Base-by-base conservation (phyloP, 148 eudicot species). In the Cornus suecica region DNA sequence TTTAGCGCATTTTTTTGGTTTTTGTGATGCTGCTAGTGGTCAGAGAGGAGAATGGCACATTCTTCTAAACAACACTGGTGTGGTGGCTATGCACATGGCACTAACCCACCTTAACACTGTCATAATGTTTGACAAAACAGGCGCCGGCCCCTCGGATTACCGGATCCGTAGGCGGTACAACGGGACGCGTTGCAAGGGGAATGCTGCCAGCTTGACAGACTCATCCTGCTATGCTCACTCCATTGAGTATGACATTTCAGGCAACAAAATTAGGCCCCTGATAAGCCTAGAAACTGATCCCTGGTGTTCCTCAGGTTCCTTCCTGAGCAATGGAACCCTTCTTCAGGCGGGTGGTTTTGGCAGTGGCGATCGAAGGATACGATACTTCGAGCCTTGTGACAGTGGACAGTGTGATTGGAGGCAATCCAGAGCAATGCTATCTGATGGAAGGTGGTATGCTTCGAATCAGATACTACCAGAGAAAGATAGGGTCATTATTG, bases 21-120 rank as follows among this genome's bases (percentile, higher is more conserved):
- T 37, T 51, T 15, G 66, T 45, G 41, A 15, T 48, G 31, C 67
- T 5, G 78, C 20, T 3, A 26, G 56, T 69, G 45, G 26, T 22
- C 63, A 24, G 22, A 73, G 6, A 28, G 79, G 74, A 83, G 54
- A 84, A 63, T 91, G 95, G 95, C 81, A 82, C 22, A 82, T 87
- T 26, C 82, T 90, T 3, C 71, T 78, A 42, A 85, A 84, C 66
- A 89, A 76, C 79, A 79, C 85, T 0, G 95, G 95, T 0, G 92
- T 91, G 4, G 86, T 89, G 24, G 88, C 90, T 14, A 89, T 89
- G 90, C 93, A 90, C 71, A 90, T 90, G 93, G 83, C 83, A 7
- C 56, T 90, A 32, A 86, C 89, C 65, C 84, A 87, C 73, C 74
- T 71, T 13, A 80, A 89, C 80, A 87, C 88, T 3, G 88, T 89